Conservation (phyloP, 805 yeast genomes). For the Babjeviella inositovora region DNA sequence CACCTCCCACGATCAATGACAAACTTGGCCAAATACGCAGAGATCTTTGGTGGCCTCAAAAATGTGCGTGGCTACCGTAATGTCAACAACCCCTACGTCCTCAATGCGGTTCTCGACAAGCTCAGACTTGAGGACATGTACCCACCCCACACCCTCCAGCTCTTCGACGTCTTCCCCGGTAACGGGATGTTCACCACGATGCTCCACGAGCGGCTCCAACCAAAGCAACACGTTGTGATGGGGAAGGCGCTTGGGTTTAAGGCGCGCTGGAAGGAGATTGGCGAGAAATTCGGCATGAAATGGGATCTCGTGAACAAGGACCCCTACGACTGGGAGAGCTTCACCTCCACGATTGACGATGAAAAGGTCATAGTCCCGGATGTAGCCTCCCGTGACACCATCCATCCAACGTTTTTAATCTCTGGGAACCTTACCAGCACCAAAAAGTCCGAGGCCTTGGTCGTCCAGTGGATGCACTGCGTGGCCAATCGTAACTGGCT, state of each 20-base stretch:
- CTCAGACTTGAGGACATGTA: constrained; percentile 22
- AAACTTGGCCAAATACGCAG: no score
- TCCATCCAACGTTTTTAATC: constrained; percentile 38
- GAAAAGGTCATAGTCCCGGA: constrained; percentile 20
- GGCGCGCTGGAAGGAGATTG: constrained; percentile 6
- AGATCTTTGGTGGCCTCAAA: no score
- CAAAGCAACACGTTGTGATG: constrained; percentile 46
- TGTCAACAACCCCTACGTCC: no score
- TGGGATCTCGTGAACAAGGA: constrained; percentile 19
- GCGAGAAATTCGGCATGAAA: constrained; percentile 8
- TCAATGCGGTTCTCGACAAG: constrained; percentile 24
- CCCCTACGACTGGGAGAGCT: constrained; percentile 61
- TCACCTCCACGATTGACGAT: constrained; percentile 23
- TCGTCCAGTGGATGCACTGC: constrained; percentile 65
- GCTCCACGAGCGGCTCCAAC: constrained; percentile 42
- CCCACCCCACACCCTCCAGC: constrained; percentile 19
- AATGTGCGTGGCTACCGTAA: no score
- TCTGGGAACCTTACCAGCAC: constrained; percentile 39
- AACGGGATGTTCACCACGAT: constrained; percentile 44
- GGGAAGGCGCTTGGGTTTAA: constrained; percentile 10
- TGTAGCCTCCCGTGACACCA: constrained; percentile 13
- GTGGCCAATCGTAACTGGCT: constrained; percentile 60
- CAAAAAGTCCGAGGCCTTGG: constrained; percentile 44
- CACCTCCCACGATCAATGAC: no score
- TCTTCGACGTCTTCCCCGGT: constrained; percentile 48